Conservation (phyloP, 768 basidiomycete species). For the Chalciporus chontae region DNA sequence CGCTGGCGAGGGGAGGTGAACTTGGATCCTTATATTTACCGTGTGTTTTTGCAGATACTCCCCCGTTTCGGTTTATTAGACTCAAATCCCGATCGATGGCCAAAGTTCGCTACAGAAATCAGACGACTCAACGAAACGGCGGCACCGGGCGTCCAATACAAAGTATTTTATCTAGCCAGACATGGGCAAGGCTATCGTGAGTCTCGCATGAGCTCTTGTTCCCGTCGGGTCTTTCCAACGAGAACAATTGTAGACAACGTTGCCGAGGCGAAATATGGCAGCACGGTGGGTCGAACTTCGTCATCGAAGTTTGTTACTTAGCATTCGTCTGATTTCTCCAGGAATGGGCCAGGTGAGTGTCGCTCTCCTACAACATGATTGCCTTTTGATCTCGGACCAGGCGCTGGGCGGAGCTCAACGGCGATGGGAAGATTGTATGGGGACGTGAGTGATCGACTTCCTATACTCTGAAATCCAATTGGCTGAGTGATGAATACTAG, state of each 20-base stretch:
- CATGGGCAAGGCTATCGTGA: conserved; percentile 60
- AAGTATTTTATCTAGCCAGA: conserved; percentile 61
- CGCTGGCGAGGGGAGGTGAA: background rate
- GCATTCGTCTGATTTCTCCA: conserved; percentile 9
- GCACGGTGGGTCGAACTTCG: conserved; percentile 28
- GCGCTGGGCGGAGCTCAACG: conserved; percentile 66
- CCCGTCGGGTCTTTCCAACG: background rate
- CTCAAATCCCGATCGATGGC: conserved; percentile 47
- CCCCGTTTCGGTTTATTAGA: conserved; percentile 37
- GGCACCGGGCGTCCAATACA: conserved; percentile 28
- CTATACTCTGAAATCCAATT: background rate
- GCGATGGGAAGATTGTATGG: conserved; percentile 66
- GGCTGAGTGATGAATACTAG: conserved; percentile 7
- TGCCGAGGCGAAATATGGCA: conserved; percentile 63
- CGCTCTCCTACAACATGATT: no score
- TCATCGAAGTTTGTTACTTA: background rate
- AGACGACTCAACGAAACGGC: conserved; percentile 31
- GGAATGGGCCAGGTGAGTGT: conserved; percentile 66
- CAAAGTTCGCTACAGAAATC: conserved; percentile 38
- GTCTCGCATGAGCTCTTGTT: background rate
- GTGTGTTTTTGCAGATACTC: conserved; percentile 10
- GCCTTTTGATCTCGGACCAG: no score
- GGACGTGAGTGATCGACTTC: conserved; percentile 53
- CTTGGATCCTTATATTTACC: background rate
- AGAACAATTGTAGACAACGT: conserved; percentile 54